These are phyloP conservation scores for Backusella mclennaniae DNA, from an alignment of 192 early-diverging fungal species.

Conservation along the genomic window DNA sequence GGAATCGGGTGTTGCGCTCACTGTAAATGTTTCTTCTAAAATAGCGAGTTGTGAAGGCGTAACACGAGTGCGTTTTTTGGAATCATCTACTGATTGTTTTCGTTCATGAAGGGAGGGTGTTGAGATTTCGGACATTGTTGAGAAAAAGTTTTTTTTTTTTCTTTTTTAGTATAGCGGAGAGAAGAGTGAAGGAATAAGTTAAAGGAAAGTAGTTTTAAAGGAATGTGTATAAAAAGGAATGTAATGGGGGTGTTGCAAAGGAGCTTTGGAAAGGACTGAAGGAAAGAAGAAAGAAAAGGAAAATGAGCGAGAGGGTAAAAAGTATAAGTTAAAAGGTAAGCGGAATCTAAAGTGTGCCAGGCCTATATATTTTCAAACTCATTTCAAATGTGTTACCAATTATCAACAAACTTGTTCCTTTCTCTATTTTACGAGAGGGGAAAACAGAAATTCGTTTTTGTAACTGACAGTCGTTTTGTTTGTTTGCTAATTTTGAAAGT, in stretches of 20 bases:
- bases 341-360: neutral
- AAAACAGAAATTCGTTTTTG: neutral
- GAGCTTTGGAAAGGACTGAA: neutral
- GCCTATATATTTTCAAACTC: neutral
- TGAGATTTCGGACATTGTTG: neutral
- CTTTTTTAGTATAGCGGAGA: neutral
- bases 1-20: constrained; percentile 62
- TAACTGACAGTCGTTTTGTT: neutral
- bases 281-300: neutral
- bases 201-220: neutral
- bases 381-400: neutral
- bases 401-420: neutral
- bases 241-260: neutral
- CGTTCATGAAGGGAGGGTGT: neutral
- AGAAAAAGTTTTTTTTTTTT: neutral
- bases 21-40: constrained; percentile 65
- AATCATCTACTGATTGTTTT: constrained; percentile 7
- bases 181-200: neutral
- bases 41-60: constrained; percentile 58
- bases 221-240: neutral
- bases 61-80: constrained; percentile 64
- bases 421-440: neutral
- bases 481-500: neutral
- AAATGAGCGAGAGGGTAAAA: neutral
- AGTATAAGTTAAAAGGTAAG: neutral